These are phyloP conservation scores for Exophiala oligosperma DNA, from an alignment of 2,329 filamentous ascomycete species.

Conservation along the genomic window DNA sequence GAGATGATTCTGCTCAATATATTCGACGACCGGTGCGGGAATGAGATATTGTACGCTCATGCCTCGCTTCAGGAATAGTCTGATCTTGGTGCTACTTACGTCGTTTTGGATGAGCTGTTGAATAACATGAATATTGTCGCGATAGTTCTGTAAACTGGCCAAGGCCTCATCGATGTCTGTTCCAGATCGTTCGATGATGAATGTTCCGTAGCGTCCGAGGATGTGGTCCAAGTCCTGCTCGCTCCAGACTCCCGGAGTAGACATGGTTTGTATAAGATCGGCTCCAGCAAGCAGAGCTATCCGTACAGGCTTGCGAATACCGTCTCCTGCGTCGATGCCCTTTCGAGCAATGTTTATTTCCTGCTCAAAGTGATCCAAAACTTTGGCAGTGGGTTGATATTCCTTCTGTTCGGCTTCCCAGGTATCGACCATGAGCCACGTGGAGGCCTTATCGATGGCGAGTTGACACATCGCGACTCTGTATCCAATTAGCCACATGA, in stretches of 20 bases:
- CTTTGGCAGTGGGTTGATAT: slow-evolving; percentile 85
- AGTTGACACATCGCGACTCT: slow-evolving; percentile 83
- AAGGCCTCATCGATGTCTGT: slow-evolving; percentile 88
- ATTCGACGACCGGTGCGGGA: slow-evolving; percentile 71
- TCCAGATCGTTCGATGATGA: slow-evolving; percentile 83
- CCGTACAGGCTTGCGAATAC: slow-evolving; percentile 65
- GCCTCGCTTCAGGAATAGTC: slow-evolving; percentile 73
- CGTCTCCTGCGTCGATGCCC: slow-evolving; percentile 69
- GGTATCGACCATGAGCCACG: slow-evolving; percentile 82
- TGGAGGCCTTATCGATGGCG: slow-evolving; percentile 71
- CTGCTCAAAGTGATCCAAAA: slow-evolving; percentile 86
- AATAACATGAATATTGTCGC: slow-evolving; percentile 84
- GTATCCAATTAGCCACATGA: slow-evolving; percentile 11
- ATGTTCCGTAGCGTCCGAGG: slow-evolving; percentile 76
- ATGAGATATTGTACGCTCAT: slow-evolving; percentile 80
- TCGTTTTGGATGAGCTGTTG: slow-evolving; percentile 86
- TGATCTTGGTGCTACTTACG: slow-evolving; percentile 78
- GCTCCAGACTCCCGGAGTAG: slow-evolving; percentile 73
- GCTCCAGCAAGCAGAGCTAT: slow-evolving; percentile 82
- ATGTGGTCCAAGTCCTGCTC: slow-evolving; percentile 84
- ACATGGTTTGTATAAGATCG: slow-evolving; percentile 74
- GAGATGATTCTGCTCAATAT: slow-evolving; percentile 67
- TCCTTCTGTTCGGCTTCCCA: slow-evolving; percentile 84
- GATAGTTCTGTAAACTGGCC: slow-evolving; percentile 76
- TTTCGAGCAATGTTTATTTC: slow-evolving; percentile 80